Evolutionary conservation across 352 stramenopile species (phyloP), one percentile per base, ranked within the genome.

Genomic region (Globisporangium orthogonon): DNA sequence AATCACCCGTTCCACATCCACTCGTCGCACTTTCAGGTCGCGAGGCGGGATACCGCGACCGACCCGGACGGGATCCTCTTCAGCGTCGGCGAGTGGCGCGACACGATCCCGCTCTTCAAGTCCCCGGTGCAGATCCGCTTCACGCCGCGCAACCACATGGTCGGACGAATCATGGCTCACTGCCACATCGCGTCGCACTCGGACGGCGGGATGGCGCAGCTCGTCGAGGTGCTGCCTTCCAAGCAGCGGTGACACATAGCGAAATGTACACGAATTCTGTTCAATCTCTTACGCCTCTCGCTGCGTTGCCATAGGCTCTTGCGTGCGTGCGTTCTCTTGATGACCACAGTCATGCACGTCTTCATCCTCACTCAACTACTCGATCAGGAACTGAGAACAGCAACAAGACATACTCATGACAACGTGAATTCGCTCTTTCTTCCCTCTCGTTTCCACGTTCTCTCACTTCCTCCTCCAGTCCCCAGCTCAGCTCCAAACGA

Each of bases 1-100:
- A 88, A 72, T 31, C 79, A 90, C 47, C 79, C 79, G 47, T 92
- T 90, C 67, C 83, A 92, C 61, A 83, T 92, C 52, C 83, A 92
- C 70, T 69, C 69, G 40, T 83, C 76, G 43, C 83, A 90, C 60
- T 89, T 92, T 50, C 78, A 88, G 61, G 65, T 90, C 41, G 75
- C 76, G 18, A 63, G 54, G 35, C 70, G 79, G 50, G 71, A 76
- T 30, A 62, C 62, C 6, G 62, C 48, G 35, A 63, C 74, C 1
- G 78, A 88, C 50, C 74, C 78, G 3, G 70, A 87, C 51, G 69
- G 71, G 6, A 37, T 87, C 44, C 62, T 89, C 41, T 91, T 85
- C 52, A 47, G 62, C 6, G 54, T 86, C 4, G 78, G 78, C 45
- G 82, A 89, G 66, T 91, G 82, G 79, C 79, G 80, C 23, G 83